These are phyloP conservation scores for Backusella tarrabulga DNA, from an alignment of 192 early-diverging fungal species.

Conservation along the genomic window DNA sequence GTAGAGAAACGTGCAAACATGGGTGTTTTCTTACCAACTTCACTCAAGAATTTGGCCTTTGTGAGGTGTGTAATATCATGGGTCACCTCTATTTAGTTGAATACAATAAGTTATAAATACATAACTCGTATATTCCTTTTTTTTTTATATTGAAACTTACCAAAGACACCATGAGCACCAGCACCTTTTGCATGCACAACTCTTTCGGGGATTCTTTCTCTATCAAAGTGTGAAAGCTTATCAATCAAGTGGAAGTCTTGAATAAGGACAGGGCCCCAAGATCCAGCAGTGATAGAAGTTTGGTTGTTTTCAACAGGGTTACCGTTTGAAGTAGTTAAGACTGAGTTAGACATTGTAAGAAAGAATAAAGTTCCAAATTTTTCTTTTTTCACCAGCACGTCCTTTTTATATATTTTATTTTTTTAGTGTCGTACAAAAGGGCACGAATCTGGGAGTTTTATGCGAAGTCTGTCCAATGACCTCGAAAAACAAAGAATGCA, in stretches of 20 bases:
- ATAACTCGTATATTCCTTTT: not conserved
- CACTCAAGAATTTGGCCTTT: slow-evolving; percentile 69
- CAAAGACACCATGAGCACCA: slow-evolving; percentile 82
- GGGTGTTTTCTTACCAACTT: slow-evolving; percentile 76
- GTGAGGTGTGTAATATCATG: slow-evolving; percentile 68
- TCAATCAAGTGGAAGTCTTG: slow-evolving; percentile 80
- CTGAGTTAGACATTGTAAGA: slow-evolving; percentile 26
- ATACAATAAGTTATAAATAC: not conserved
- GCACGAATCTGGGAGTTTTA: not conserved
- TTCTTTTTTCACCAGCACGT: not conserved
- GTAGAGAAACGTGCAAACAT: slow-evolving; percentile 81
- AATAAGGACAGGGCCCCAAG: slow-evolving; percentile 62
- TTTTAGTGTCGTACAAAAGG: not conserved
- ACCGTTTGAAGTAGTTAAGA: slow-evolving; percentile 48
- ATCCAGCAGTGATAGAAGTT: slow-evolving; percentile 68
- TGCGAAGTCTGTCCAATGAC: not conserved
- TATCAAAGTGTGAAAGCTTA: slow-evolving; percentile 82
- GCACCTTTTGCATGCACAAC: slow-evolving; percentile 86
- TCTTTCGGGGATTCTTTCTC: slow-evolving; percentile 82
- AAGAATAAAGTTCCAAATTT: not conserved
- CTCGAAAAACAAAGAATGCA: not conserved
- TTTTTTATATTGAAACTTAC: slow-evolving; percentile 7
- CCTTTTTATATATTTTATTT: not conserved
- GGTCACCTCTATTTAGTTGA: slow-evolving; percentile 54
- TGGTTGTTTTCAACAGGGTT: slow-evolving; percentile 78